Base-by-base conservation (phyloP, 2,329 filamentous ascomycete genomes). In the Aspergillus costaricaensis region DNA sequence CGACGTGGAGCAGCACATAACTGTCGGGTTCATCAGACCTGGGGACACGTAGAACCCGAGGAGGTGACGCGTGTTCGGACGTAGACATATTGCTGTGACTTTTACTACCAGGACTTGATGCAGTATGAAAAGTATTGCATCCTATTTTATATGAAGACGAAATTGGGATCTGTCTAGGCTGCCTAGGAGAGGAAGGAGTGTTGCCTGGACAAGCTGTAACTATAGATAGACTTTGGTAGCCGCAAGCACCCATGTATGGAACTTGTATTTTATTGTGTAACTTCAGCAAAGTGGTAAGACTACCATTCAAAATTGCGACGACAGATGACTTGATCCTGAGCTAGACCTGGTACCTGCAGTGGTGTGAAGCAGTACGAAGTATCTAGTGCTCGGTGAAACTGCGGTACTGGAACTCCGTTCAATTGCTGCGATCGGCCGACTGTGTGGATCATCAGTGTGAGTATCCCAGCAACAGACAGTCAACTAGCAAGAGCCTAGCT, bases 1-100 rank as follows among this genome's bases (percentile, higher is more conserved):
- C 71, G 59, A 85, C 79, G 65, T 84, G 78, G 32, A 87, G 68
- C 15, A 88, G 76, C 21, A 87, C 76, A 65, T 74, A 78, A 12
- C 70, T 69, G 19, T 69, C 68, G 15, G 67, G 65, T 19, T 74
- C 69, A 59, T 80, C 79, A 44, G 80, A 81, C 51, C 83, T 79
- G 48, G 77, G 75, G 63, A 87, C 73, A 41, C 81, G 81, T 36
- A 86, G 66, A 57, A 86, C 77, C 59, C 70, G 74, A n/a, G 74
- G 62, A 27, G 47, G 32, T 23, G 60, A 39, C 27, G 58, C 65
- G 63, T 38, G 27, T 55, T 62, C 39, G 17, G 52, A 52, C 5
- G 48, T 53, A 39, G 62, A 51, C 60, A 66, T 65, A 2, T 36
- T 47, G 10, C 39, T 19, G 8, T 44, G 38, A 32, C 19, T 27